Conservation (phyloP, 257 asterid species). For the Asclepias syriaca region DNA sequence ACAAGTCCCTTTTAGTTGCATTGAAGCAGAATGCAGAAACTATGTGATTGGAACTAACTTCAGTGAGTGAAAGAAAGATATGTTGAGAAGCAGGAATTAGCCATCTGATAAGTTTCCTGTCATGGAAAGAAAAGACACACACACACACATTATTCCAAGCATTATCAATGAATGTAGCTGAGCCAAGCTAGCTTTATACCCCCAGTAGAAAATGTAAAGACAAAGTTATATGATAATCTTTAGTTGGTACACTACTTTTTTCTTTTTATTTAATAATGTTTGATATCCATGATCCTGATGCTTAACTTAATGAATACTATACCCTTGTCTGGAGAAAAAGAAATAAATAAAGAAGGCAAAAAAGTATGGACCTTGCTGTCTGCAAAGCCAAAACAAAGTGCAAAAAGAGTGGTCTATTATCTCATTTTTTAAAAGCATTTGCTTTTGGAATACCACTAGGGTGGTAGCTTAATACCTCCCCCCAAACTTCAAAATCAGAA, state of each 20-base stretch:
- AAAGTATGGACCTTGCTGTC: constrained; percentile 49
- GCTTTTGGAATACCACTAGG: constrained; percentile 22
- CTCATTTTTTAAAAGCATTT: constrained; percentile 25
- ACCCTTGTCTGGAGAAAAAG: constrained; percentile 50
- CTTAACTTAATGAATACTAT: constrained; percentile 60
- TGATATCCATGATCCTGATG: constrained; percentile 35
- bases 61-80: neutral
- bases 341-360: constrained; percentile 8
- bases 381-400: constrained; percentile 23
- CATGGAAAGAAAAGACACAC: constrained; percentile 39
- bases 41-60: neutral
- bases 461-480: constrained; percentile 1
- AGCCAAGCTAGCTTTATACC: constrained; percentile 28
- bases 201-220: constrained; percentile 33
- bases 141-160: constrained; percentile 23
- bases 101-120: constrained; percentile 21
- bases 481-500: neutral
- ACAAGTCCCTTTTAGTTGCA: neutral
- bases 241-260: constrained; percentile 31
- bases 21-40: neutral
- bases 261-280: neutral
- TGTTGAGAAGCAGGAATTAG: constrained; percentile 5
- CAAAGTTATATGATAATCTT: constrained; percentile 36
- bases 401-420: constrained; percentile 15
- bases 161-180: constrained; percentile 27